Evolutionary conservation across 305 asterid genomes (phyloP), one percentile per base, ranked within the genome.

Genomic region (Rubia balearica): DNA sequence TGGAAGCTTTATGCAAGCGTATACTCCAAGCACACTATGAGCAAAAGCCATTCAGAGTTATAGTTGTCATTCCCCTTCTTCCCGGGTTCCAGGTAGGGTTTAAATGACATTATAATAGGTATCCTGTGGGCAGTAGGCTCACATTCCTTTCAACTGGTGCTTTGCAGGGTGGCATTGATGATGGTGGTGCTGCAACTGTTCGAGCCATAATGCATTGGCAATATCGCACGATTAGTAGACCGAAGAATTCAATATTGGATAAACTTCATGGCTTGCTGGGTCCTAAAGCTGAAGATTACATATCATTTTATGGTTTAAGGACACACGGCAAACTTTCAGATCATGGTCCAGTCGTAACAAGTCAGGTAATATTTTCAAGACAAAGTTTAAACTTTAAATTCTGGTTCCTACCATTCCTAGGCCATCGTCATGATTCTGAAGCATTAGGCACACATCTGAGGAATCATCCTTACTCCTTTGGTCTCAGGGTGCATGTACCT

Each of bases 121-220:
- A 12, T 46, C 60, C 63, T 38, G 36, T 45, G 6, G 19, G 27
- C 71, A 21, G 36, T 63, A 33, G 75, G 64, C 67, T 69, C 71
- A 64, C 53, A 46, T 73, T 73, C 67, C 71, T 30, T 61, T 36
- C 61, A 43, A 68, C 33, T 68, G 40, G 55, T 46, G 14, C 42
- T 80, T 62, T 79, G 68, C 85, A 92, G 98, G 98, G 98, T 24
- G 96, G 98, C 75, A 86, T 93, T 65, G 96, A 93, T 81, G 98
- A 93, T 57, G 77, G 78, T 70, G 98, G 97, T 59, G 98, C 98
- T 70, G 98, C 98, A 74, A 87, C 98, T 51, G 97, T 93, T 74
- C 81, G 98, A 83, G 98, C 97, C 76, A 78, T 93, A 75, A 88
- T 89, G 96, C 98, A 93, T 73, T 93, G 98, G 98, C 98, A 93